Percentiles rank a stretch among this genome's conserved stretches.
Evolutionary conservation across 805 yeast species (phyloP).

Genomic region (Ogataea zsoltii): DNA sequence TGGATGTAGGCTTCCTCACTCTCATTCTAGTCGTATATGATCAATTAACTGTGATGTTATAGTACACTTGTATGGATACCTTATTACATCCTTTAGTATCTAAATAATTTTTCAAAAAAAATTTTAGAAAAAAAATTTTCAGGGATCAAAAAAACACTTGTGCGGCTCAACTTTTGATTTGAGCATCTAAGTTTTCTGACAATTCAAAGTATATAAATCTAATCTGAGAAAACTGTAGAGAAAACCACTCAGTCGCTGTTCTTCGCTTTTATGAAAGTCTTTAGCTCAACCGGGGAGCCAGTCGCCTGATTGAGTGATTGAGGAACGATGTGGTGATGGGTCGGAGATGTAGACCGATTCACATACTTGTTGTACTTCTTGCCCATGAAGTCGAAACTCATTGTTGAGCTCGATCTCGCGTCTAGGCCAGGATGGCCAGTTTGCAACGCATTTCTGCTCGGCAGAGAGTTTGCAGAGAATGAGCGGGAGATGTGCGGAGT

Average conservation of each 20-base stretch:
- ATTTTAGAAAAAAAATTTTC: constrained; percentile 4
- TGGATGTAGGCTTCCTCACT: constrained; percentile 65
- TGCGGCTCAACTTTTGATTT: constrained; percentile 1
- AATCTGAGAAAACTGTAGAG: no score
- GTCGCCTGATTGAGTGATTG: constrained; percentile 10
- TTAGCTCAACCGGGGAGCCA: constrained; percentile 24
- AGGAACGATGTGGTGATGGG: constrained; percentile 4
- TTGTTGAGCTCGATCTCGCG: constrained; percentile 6
- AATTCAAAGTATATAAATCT: no score
- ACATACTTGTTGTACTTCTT: constrained; percentile 26
- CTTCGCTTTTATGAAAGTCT: constrained; percentile 17
- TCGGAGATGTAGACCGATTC: constrained; percentile 11
- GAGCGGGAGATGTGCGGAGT: constrained; percentile 14
- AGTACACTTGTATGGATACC: background rate
- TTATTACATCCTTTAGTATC: background rate
- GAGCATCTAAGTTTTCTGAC: background rate
- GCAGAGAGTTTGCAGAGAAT: constrained; percentile 16
- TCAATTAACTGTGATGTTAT: background rate
- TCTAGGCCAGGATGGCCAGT: constrained; percentile 10
- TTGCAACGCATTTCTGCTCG: constrained; percentile 10
- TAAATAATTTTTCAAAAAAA: constrained; percentile 2
- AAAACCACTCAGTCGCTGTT: constrained; percentile 15
- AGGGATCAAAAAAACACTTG: background rate
- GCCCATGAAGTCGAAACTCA: constrained; percentile 24
- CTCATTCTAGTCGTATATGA: constrained; percentile 26